phyloP scores from a whole-genome alignment of 805 yeast genomes.

The Candida stauntonica region DNA sequence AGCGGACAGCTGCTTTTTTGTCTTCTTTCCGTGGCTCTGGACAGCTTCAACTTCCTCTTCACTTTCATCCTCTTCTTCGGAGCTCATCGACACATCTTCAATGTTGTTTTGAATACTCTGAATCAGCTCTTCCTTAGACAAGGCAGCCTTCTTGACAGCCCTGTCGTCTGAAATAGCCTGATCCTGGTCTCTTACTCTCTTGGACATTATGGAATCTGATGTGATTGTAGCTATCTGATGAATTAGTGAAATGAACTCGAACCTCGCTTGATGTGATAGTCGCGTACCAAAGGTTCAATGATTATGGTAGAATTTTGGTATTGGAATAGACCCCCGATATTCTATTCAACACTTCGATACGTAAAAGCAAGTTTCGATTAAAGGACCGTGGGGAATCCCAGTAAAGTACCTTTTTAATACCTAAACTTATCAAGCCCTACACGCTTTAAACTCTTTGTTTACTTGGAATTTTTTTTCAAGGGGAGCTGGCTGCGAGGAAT shows the following conservation, averaged over 20 bases:
- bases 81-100: conserved; percentile 6
- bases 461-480: conserved; percentile 11
- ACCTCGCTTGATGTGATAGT: not conserved
- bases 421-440: not conserved
- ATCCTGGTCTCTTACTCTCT: conserved; percentile 21
- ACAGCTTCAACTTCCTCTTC: conserved; percentile 27
- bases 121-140: conserved; percentile 22
- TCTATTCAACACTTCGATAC: too few species aligned
- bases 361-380: too few species aligned
- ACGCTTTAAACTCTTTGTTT: conserved; percentile 2
- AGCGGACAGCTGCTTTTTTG: conserved; percentile 40
- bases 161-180: conserved; percentile 10
- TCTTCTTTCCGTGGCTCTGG: conserved; percentile 16
- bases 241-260: too few species aligned
- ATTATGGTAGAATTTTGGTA: too few species aligned
- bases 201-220: conserved; percentile 7
- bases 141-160: conserved; percentile 18
- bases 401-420: not conserved
- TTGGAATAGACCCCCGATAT: too few species aligned
- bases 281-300: not conserved
- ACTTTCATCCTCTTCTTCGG: conserved; percentile 15
- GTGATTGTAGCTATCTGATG: too few species aligned
- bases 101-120: conserved; percentile 12
- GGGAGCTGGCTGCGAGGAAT: not conserved
- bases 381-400: not conserved